phyloP scores from a whole-genome alignment of 495 filamentous ascomycete genomes.

The Chaetomium fimeti region DNA sequence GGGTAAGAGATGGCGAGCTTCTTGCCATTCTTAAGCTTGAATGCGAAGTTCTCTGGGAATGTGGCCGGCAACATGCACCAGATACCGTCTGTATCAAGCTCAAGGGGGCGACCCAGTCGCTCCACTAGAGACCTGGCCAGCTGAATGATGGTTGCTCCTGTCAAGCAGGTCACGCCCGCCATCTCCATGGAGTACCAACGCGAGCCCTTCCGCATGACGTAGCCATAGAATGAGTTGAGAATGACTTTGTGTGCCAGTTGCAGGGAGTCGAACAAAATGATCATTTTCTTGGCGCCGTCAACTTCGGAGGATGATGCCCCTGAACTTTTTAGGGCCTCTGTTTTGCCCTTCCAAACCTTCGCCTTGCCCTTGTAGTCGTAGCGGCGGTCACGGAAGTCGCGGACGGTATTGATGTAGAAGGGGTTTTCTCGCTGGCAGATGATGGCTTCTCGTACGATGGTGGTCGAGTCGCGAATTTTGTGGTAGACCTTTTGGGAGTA shows the following conservation, averaged over 20 bases:
- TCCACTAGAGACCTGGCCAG: constrained; percentile 94
- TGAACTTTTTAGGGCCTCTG: constrained; percentile 75
- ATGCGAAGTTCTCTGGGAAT: constrained; percentile 95
- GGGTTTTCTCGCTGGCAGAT: constrained; percentile 98
- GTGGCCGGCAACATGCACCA: constrained; percentile 99
- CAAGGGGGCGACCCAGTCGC: constrained; percentile 85
- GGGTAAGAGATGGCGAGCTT: constrained; percentile 94
- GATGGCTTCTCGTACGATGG: constrained; percentile 91
- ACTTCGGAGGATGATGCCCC: constrained; percentile 76
- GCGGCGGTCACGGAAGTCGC: constrained; percentile 88
- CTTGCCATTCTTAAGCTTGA: constrained; percentile 91
- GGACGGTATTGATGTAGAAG: constrained; percentile 97
- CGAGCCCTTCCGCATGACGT: constrained; percentile 98
- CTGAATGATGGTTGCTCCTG: constrained; percentile 95
- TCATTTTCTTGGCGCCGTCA: constrained; percentile 98
- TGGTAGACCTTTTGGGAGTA: constrained; percentile 99
- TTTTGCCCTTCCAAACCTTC: constrained; percentile 97
- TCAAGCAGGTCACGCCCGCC: constrained; percentile 97
- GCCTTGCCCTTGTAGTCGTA: constrained; percentile 98
- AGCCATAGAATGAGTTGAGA: constrained; percentile 98
- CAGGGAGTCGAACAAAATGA: constrained; percentile 90
- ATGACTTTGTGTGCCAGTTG: constrained; percentile 99
- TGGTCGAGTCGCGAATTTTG: constrained; percentile 95
- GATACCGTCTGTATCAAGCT: constrained; percentile 99
- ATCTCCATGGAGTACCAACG: constrained; percentile 99